A percentile compares a stretch with the other conserved stretches of the same genome.
Conservation (phyloP, 2,329 filamentous ascomycete genomes). For the Fusarium sp. region DNA sequence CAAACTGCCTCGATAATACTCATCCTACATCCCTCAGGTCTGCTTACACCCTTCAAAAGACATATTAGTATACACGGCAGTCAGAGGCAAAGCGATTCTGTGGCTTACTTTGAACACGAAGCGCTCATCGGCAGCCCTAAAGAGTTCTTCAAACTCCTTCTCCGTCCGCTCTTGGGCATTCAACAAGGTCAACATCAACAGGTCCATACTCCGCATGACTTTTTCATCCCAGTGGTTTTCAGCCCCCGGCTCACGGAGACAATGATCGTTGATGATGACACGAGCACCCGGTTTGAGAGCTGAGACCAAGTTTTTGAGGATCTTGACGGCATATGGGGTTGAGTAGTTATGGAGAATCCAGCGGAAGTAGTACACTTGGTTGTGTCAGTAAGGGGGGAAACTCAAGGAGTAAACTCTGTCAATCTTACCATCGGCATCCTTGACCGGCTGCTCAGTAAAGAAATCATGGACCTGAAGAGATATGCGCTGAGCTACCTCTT, state of each 20-base stretch:
- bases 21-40: constrained; percentile 55
- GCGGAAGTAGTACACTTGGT: constrained; percentile 64
- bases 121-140: constrained; percentile 52
- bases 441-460: constrained; percentile 63
- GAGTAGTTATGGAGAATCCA: constrained; percentile 71
- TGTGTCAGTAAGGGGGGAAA: constrained; percentile 14
- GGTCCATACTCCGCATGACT: constrained; percentile 59
- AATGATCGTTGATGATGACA: constrained; percentile 58
- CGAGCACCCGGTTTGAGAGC: constrained; percentile 64
- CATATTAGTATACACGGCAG: constrained; percentile 3
- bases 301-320: constrained; percentile 61
- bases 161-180: constrained; percentile 62
- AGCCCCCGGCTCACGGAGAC: constrained; percentile 50
- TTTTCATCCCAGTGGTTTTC: constrained; percentile 58
- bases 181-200: constrained; percentile 61
- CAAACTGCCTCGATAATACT: constrained; percentile 60
- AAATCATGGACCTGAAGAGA: constrained; percentile 63
- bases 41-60: constrained; percentile 49
- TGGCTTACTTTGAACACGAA: constrained; percentile 54
- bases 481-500: constrained; percentile 51
- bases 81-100: accelerated
- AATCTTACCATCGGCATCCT: constrained; percentile 59
- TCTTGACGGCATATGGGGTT: constrained; percentile 59
- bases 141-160: constrained; percentile 56
- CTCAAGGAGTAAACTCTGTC: not conserved